These are phyloP conservation scores for Epicoccum nigrum DNA, from an alignment of 2,329 filamentous ascomycete species.

Conservation along the genomic window DNA sequence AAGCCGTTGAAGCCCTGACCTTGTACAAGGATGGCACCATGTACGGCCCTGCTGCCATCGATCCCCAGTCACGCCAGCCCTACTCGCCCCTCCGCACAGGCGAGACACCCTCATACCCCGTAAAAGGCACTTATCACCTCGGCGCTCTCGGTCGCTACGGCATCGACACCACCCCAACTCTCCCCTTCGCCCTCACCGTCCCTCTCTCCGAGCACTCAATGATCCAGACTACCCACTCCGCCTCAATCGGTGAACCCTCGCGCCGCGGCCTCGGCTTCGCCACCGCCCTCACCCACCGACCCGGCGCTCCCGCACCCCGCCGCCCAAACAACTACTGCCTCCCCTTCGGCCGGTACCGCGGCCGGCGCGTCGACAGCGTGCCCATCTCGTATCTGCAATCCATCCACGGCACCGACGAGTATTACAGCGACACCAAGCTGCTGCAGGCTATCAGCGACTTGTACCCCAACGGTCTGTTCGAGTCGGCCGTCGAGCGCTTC, in stretches of 20 bases:
- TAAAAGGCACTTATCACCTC: slow-evolving; percentile 19
- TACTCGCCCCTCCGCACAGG: slow-evolving; percentile 14
- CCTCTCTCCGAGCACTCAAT: slow-evolving; percentile 4
- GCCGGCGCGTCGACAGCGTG: slow-evolving; percentile 14
- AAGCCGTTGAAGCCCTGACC: slow-evolving; percentile 16
- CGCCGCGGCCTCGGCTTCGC: slow-evolving; percentile 12
- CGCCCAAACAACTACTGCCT: slow-evolving; percentile 15
- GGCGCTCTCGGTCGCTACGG: slow-evolving; percentile 22
- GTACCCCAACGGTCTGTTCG: slow-evolving; percentile 12
- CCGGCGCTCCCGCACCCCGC: background rate
- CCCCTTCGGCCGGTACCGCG: slow-evolving; percentile 10
- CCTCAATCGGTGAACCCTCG: background rate
- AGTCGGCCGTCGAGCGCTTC: slow-evolving; percentile 9
- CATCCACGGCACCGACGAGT: slow-evolving; percentile 3
- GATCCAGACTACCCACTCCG: background rate
- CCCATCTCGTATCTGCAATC: slow-evolving; percentile 12
- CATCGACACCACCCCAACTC: background rate
- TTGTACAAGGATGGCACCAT: slow-evolving; percentile 6
- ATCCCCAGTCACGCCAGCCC: slow-evolving; percentile 6
- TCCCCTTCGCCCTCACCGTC: slow-evolving; percentile 11
- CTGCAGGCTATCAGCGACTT: slow-evolving; percentile 9
- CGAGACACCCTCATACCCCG: slow-evolving; percentile 15
- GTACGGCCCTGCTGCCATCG: slow-evolving; percentile 3
- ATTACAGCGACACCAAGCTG: slow-evolving; percentile 3
- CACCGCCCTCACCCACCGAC: background rate